These are phyloP conservation scores for Backusella psychrophila DNA, from an alignment of 192 early-diverging fungal genomes.

Conservation along the genomic window DNA sequence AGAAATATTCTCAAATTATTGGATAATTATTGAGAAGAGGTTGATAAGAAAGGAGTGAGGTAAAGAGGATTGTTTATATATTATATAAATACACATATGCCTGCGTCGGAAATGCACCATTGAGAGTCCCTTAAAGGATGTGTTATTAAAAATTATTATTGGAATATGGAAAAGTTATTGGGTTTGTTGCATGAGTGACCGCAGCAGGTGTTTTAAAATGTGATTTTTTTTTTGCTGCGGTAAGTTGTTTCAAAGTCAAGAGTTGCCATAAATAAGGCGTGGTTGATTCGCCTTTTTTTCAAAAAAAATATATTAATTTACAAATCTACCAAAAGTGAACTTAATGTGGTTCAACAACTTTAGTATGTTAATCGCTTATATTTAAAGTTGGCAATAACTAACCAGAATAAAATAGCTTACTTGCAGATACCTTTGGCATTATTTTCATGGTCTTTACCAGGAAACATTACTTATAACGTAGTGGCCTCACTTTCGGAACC, in stretches of 20 bases:
- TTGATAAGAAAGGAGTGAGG: too few species aligned
- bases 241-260: not conserved
- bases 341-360: conserved; percentile 3
- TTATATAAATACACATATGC: too few species aligned
- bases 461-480: not conserved
- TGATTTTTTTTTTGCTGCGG: not conserved
- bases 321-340: not conserved
- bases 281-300: not conserved
- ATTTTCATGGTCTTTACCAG: not conserved
- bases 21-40: too few species aligned
- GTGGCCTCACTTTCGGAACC: not conserved
- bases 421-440: not conserved
- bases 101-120: too few species aligned
- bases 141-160: too few species aligned
- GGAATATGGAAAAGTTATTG: too few species aligned
- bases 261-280: not conserved
- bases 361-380: not conserved
- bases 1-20: too few species aligned
- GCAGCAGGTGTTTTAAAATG: not conserved
- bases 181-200: not conserved
- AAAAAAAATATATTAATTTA: not conserved
- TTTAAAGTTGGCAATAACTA: not conserved
- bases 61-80: too few species aligned
- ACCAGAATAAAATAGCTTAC: not conserved
- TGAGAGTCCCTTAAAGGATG: too few species aligned